These are phyloP conservation scores for Hamamelis virginiana DNA, from an alignment of 164 flowering plant species.

Conservation along the genomic window DNA sequence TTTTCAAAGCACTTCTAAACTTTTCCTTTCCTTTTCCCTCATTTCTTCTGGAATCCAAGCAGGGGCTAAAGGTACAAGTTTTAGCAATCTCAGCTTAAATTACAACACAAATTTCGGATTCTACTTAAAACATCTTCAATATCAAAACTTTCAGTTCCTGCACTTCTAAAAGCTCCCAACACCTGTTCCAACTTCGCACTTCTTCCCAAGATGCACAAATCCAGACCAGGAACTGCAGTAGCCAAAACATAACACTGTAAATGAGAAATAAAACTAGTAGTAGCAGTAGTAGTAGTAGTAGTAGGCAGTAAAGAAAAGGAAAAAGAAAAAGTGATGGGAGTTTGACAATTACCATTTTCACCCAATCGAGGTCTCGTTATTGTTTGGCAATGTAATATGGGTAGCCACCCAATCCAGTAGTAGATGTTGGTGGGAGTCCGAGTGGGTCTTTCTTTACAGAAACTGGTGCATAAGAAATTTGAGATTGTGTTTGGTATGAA, in stretches of 20 bases:
- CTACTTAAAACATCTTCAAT: not conserved
- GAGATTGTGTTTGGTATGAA: slow-evolving; percentile 39
- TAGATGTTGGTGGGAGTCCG: slow-evolving; percentile 28
- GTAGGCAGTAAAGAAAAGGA: not conserved
- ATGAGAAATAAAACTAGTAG: not conserved
- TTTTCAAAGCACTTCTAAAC: no score
- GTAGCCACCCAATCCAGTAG: slow-evolving; percentile 41
- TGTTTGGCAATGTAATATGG: slow-evolving; percentile 52
- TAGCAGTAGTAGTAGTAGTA: no score
- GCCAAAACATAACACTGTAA: not conserved
- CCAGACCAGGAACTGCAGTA: not conserved
- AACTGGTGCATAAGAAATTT: slow-evolving; percentile 29
- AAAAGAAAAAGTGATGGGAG: not conserved
- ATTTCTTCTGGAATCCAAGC: no score
- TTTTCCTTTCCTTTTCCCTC: no score
- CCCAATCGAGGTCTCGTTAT: slow-evolving; percentile 8
- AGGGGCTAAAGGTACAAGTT: no score
- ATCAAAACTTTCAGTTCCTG: no score
- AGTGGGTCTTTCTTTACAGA: slow-evolving; percentile 35
- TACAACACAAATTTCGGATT: not conserved
- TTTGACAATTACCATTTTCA: not conserved
- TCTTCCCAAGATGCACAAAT: not conserved
- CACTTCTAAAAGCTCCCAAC: not conserved
- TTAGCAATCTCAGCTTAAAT: no score
- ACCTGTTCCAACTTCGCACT: not conserved